Conservation (phyloP, 768 basidiomycete genomes). For the Boletellus emodensis region DNA sequence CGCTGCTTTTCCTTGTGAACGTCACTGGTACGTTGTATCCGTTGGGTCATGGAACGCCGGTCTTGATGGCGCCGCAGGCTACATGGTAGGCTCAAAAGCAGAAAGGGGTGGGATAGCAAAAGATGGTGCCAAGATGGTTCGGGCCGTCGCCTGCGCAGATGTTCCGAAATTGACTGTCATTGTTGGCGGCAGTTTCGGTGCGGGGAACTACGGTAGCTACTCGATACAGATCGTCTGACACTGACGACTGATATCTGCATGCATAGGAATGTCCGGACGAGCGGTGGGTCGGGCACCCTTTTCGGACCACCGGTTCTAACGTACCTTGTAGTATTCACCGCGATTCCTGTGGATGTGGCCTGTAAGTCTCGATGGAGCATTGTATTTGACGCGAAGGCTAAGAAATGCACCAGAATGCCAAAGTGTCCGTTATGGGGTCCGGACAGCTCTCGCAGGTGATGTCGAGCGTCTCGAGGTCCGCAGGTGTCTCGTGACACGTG, state of each 20-base stretch:
- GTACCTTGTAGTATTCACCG: conserved; percentile 68
- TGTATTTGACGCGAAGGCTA: conserved; percentile 6
- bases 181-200: conserved; percentile 91
- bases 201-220: conserved; percentile 84
- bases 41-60: neutral
- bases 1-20: conserved; percentile 90
- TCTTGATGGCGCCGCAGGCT: conserved; percentile 44
- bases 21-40: conserved; percentile 60
- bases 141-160: conserved; percentile 89
- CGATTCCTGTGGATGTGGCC: conserved; percentile 99
- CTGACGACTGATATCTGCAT: conserved; percentile 11
- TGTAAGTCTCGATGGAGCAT: conserved; percentile 40
- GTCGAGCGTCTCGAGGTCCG: conserved; percentile 80
- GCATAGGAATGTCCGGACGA: conserved; percentile 83
- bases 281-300: conserved; percentile 54
- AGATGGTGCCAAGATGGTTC: conserved; percentile 95
- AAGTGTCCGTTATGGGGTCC: conserved; percentile 93
- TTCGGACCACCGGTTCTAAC: conserved; percentile 4
- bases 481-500: neutral
- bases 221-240: conserved; percentile 1
- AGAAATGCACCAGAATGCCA: conserved; percentile 61
- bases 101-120: conserved; percentile 94
- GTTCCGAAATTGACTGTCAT: conserved; percentile 93
- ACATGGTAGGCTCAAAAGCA: conserved; percentile 96
- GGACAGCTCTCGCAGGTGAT: conserved; percentile 92